Conservation (phyloP, 2,329 filamentous ascomycete species). For the Alternaria dauci region DNA sequence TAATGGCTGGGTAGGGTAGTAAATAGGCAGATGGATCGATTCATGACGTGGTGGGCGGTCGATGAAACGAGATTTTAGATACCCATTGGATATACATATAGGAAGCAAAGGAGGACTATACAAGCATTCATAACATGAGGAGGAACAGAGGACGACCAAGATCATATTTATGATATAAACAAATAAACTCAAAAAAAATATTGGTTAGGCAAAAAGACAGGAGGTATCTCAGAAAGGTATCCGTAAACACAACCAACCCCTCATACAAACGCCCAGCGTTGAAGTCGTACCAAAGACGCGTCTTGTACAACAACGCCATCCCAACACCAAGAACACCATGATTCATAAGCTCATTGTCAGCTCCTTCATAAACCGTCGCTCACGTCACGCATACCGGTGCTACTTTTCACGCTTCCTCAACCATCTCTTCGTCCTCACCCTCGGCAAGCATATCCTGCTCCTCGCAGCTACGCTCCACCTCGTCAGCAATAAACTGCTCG, state of each 20-base stretch:
- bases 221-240: constrained; percentile 17
- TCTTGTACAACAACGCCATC: background rate
- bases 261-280: background rate
- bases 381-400: background rate
- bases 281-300: background rate
- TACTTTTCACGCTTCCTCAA: constrained; percentile 4
- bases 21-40: background rate
- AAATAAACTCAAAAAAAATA: constrained; percentile 6
- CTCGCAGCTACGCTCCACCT: constrained; percentile 74
- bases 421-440: constrained; percentile 34
- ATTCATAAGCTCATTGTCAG: constrained; percentile 12
- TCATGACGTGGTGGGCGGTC: background rate
- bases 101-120: background rate
- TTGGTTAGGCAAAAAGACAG: constrained; percentile 1
- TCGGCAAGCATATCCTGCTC: constrained; percentile 55
- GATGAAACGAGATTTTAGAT: background rate
- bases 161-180: constrained; percentile 9
- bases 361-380: background rate
- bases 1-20: constrained; percentile 3
- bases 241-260: background rate
- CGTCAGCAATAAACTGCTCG: constrained; percentile 90
- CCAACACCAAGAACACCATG: constrained; percentile 4
- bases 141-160: constrained; percentile 3
- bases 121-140: background rate
- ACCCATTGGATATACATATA: background rate